These are phyloP conservation scores for Botryotinia convoluta DNA, from an alignment of 2,329 filamentous ascomycete genomes.

Conservation along the genomic window DNA sequence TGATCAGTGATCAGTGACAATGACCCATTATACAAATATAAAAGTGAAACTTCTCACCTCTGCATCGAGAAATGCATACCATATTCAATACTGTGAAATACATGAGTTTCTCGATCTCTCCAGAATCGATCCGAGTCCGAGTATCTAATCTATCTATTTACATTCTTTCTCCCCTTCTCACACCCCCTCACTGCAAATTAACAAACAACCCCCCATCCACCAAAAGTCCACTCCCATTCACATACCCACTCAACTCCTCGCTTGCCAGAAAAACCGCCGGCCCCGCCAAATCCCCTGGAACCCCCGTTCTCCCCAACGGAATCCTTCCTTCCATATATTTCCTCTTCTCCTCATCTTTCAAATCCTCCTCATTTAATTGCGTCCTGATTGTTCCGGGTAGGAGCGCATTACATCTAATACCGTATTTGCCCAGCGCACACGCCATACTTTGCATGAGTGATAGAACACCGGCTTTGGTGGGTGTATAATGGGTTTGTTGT, in stretches of 20 bases:
- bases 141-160: background rate
- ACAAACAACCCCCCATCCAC: constrained; percentile 90
- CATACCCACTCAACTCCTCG: constrained; percentile 74
- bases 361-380: constrained; percentile 79
- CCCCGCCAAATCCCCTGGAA: constrained; percentile 72
- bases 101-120: background rate
- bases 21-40: no score
- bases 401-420: constrained; percentile 79
- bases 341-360: constrained; percentile 70
- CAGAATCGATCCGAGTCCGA: background rate
- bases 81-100: background rate
- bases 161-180: no score
- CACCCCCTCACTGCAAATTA: constrained; percentile 64
- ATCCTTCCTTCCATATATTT: constrained; percentile 79
- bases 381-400: constrained; percentile 81
- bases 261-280: constrained; percentile 83
- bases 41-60: background rate
- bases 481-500: constrained; percentile 79
- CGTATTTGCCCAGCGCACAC: constrained; percentile 71
- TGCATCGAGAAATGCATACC: background rate
- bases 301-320: constrained; percentile 72
- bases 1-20: no score
- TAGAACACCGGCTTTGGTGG: constrained; percentile 79
- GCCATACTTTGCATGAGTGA: constrained; percentile 82
- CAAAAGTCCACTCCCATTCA: constrained; percentile 77